Evolutionary conservation across 2,329 filamentous ascomycete species (phyloP).

Genomic region (Pseudocercospora musae): DNA sequence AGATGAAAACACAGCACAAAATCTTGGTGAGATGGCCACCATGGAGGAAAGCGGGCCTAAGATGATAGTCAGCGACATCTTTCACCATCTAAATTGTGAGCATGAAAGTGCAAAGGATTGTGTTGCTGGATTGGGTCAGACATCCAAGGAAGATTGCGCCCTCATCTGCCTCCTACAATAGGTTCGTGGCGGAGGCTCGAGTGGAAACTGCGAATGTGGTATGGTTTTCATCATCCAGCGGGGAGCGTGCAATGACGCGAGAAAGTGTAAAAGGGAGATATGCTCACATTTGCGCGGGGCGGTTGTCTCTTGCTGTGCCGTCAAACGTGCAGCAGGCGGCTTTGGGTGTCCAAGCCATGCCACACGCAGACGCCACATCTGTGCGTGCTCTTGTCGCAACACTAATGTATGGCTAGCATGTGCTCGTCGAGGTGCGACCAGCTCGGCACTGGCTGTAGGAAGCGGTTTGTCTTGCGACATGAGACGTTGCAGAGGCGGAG

Average conservation of each 20-base stretch:
- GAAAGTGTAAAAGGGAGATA: conserved; percentile 1
- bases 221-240: conserved; percentile 45
- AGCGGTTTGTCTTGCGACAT: background rate
- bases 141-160: conserved; percentile 43
- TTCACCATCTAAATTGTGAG: background rate
- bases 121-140: conserved; percentile 31
- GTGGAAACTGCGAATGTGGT: conserved; percentile 87
- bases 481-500: conserved; percentile 1
- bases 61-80: background rate
- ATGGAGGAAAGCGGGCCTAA: background rate
- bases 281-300: conserved; percentile 12
- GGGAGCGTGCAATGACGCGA: conserved; percentile 8
- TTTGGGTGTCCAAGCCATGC: background rate
- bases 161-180: conserved; percentile 38
- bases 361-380: background rate
- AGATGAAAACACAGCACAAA: background rate
- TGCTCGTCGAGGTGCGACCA: background rate
- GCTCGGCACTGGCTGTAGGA: background rate
- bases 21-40: background rate
- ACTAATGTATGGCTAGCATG: background rate
- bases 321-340: background rate
- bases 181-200: conserved; percentile 48
- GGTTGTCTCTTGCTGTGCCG: background rate
- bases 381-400: background rate
- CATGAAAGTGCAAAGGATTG: background rate